Evolutionary conservation across 73 alveolate species (phyloP).

Genomic region (Tetrahymena malaccensis): DNA sequence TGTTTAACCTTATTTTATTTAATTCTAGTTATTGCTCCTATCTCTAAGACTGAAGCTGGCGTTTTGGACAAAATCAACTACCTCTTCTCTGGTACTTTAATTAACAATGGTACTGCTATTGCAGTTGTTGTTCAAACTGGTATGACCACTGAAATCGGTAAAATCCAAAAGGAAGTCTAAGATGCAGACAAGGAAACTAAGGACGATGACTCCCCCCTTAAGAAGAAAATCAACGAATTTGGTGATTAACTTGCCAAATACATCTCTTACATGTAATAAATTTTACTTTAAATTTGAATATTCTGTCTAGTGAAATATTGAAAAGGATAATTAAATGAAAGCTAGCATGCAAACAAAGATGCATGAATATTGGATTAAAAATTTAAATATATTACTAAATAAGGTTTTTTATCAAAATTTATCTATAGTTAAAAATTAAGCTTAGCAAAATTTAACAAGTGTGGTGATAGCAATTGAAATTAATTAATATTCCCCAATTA

Average conservation of each 20-base stretch:
- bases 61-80: slow-evolving; percentile 23
- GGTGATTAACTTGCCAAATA: slow-evolving; percentile 82
- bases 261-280: slow-evolving; percentile 42
- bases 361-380: background rate
- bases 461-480: background rate
- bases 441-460: background rate
- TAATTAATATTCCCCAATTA: too few relatives aligned
- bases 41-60: slow-evolving; percentile 2
- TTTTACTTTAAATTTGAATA: background rate
- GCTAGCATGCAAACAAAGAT: too few relatives aligned
- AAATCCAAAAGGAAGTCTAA: slow-evolving; percentile 81
- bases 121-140: slow-evolving; percentile 89
- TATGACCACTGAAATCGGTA: slow-evolving; percentile 93
- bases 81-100: slow-evolving; percentile 78
- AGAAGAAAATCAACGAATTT: slow-evolving; percentile 88
- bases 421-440: background rate
- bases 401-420: background rate
- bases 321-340: background rate
- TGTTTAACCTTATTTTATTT: background rate
- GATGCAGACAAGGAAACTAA: slow-evolving; percentile 72
- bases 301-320: background rate
- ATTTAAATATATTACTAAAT: background rate
- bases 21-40: background rate
- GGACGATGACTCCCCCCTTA: slow-evolving; percentile 90
- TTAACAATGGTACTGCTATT: slow-evolving; percentile 74